These are phyloP conservation scores for sorghum (Sorghum bicolor) DNA, from an alignment of 176 grass and related monocot species.

Conservation along the genomic window Sorghum_bicolor_NCBIv3 NC_012878.2:46620001-46620500, in stretches of 20 bases:
- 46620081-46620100: not conserved
- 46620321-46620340: not conserved
- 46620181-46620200: not conserved
- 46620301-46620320: not conserved
- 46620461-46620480: not conserved
- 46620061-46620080: not conserved
- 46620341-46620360: not conserved
- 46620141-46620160: conserved; percentile 3
- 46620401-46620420: conserved; percentile 7
- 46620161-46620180: not conserved
- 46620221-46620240: not conserved
- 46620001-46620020: not conserved
- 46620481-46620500: not conserved
- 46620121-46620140: not conserved
- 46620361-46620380: conserved; percentile 2
- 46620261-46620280: not conserved
- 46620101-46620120: not conserved
- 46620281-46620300: not conserved
- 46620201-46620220: not conserved
- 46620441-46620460: not conserved
- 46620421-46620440: conserved; percentile 3
- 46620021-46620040: not conserved
- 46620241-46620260: not conserved
- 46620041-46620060: not conserved
- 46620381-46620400: conserved; percentile 6